Percentiles rank a stretch among this genome's conserved stretches.
phyloP scores from a whole-genome alignment of 768 basidiomycete genomes.

The Antrodiella citrinella region DNA sequence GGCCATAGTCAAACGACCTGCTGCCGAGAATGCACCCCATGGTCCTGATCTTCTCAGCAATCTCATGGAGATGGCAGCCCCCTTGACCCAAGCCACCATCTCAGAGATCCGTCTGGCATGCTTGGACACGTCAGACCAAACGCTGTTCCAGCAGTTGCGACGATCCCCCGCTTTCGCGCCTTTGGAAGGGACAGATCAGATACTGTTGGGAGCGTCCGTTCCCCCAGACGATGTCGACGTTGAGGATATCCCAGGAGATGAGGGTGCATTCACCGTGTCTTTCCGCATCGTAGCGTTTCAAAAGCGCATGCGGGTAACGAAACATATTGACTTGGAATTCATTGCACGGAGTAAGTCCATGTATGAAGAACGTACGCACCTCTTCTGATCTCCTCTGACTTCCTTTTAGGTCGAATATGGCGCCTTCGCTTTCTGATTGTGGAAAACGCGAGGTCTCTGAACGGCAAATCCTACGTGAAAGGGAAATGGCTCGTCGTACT shows the following conservation, averaged over 20 bases:
- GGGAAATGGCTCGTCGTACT: constrained; percentile 38
- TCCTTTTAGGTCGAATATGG: constrained; percentile 48
- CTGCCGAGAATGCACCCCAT: constrained; percentile 14
- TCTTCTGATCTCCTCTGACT: neutral
- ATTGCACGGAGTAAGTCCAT: constrained; percentile 48
- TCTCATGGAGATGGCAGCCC: constrained; percentile 45
- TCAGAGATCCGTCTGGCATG: constrained; percentile 64
- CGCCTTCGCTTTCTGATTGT: constrained; percentile 33
- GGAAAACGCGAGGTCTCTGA: neutral
- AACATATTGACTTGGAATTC: constrained; percentile 50
- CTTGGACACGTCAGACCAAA: constrained; percentile 51
- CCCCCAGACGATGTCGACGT: constrained; percentile 45
- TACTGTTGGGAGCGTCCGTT: constrained; percentile 25
- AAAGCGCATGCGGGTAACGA: constrained; percentile 61
- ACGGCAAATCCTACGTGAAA: constrained; percentile 2
- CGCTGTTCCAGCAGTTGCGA: constrained; percentile 52
- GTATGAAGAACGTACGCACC: neutral
- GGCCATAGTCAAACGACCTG: constrained; percentile 56
- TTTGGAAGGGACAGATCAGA: constrained; percentile 44
- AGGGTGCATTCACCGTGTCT: constrained; percentile 45
- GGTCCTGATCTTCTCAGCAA: constrained; percentile 33
- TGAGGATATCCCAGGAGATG: constrained; percentile 39
- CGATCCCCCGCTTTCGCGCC: constrained; percentile 43
- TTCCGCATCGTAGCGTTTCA: constrained; percentile 54
- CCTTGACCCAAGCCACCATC: constrained; percentile 33